These are phyloP conservation scores for Fusarium transvaalense DNA, from an alignment of 2,329 filamentous ascomycete genomes.

Conservation along the genomic window DNA sequence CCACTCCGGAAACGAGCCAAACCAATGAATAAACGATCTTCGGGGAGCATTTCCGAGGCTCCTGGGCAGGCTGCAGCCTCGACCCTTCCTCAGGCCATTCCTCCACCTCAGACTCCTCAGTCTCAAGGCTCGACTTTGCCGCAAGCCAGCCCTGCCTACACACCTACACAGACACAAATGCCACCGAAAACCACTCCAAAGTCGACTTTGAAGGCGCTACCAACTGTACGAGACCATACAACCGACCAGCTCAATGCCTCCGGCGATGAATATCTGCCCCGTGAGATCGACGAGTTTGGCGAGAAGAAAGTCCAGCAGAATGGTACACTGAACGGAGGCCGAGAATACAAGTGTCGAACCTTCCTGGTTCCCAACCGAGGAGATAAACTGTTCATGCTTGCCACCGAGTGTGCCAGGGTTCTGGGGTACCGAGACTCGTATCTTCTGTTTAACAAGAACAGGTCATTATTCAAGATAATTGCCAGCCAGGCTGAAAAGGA, in stretches of 20 bases:
- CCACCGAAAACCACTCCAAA: constrained; percentile 87
- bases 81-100: constrained; percentile 54
- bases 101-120: constrained; percentile 68
- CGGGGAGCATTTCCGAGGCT: constrained; percentile 67
- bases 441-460: constrained; percentile 97
- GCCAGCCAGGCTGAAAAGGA: constrained; percentile 96
- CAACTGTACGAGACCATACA: constrained; percentile 95
- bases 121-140: constrained; percentile 62
- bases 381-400: constrained; percentile 97
- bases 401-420: constrained; percentile 95
- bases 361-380: constrained; percentile 92
- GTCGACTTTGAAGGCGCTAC: constrained; percentile 89
- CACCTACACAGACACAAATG: constrained; percentile 58
- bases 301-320: constrained; percentile 92
- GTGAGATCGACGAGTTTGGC: constrained; percentile 91
- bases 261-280: constrained; percentile 93
- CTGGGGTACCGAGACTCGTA: constrained; percentile 98
- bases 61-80: constrained; percentile 66
- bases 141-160: constrained; percentile 58
- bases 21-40: constrained; percentile 70
- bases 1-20: constrained; percentile 68
- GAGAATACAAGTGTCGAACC: constrained; percentile 92
- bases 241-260: constrained; percentile 92
- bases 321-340: constrained; percentile 83
- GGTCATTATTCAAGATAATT: constrained; percentile 97